Evolutionary conservation across 2,329 filamentous ascomycete species (phyloP), one percentile per base, ranked within the genome.

Genomic region (Xylariaceae sp.): DNA sequence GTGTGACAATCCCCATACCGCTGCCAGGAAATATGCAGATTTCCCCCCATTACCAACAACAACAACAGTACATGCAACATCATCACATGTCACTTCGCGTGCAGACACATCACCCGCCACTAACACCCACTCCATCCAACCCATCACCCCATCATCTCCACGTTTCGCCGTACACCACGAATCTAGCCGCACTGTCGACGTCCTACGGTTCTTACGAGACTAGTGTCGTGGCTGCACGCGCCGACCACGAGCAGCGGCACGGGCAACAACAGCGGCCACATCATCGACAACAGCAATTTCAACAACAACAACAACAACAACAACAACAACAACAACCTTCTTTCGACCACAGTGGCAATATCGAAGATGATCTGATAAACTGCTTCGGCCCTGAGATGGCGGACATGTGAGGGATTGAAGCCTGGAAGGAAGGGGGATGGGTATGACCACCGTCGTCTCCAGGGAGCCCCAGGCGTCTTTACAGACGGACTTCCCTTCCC

Each of bases 351-450:
- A 40, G 35, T 27, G 24, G 23, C 29, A 36, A 36, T 16, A 32
- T 40, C 15, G 40, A 46, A 2, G 29, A 34, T 15, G 38, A 43
- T 30, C 11, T 50, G 7, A 33, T 50, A 9, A 43, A 49, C 15
- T 48, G 37, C 27, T 49, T 47, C 31, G 48, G 43, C 14, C 31
- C 43, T 9, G 47, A 42, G 31, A 50, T 49, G 34, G 19, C 39
- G 3, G 44, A 43, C 8, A 41, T 48, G 11, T 46, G 34, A 35
- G 36, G 13, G 17, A 11, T 37, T 4, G 9, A 28, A 17, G 15
- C 23, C 15, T 12, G 16, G 8, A 18, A 11, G 18, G 14, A 13
- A n/a, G 17, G 3, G 28, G 8, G 6, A 19, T 21, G 9, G 17
- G 27, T 12, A 11, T n/a, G 5, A 11, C 13, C 6, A 7, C 21